Percentiles rank a stretch among this genome's conserved stretches.
Evolutionary conservation across 2,329 filamentous ascomycete species (phyloP).

Genomic region (Aspergillus calidoustus): DNA sequence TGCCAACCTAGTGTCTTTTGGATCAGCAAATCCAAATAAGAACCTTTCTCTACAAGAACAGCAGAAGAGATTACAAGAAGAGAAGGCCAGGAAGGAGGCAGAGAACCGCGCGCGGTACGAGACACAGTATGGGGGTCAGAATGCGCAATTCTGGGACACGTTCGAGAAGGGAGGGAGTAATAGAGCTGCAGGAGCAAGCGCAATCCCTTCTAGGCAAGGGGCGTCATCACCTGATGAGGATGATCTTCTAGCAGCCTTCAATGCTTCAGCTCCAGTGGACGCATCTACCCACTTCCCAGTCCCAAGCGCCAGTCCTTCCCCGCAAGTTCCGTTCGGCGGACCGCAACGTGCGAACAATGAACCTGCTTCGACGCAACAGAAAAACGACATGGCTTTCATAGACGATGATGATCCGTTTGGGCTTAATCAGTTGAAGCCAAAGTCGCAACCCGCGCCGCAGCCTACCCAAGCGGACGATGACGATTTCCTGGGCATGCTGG

Average conservation of each 20-base stretch:
- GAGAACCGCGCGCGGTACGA: conserved; percentile 74
- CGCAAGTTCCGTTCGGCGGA: conserved; percentile 25
- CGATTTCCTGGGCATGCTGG: conserved; percentile 66
- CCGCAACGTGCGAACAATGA: conserved; percentile 20
- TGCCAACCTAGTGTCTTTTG: conserved; percentile 67
- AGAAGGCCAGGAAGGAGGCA: conserved; percentile 74
- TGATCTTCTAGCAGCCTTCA: conserved; percentile 66
- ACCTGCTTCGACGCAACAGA: conserved; percentile 22
- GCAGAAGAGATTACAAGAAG: conserved; percentile 73
- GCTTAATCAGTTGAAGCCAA: conserved; percentile 66
- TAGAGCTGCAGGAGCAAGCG: conserved; percentile 44
- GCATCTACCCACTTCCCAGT: conserved; percentile 62
- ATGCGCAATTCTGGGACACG: conserved; percentile 75
- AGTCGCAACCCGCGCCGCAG: conserved; percentile 53
- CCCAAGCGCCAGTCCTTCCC: conserved; percentile 43
- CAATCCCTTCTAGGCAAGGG: conserved; percentile 49
- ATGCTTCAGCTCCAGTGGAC: conserved; percentile 62
- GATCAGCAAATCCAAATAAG: conserved; percentile 54
- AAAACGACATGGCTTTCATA: conserved; percentile 44
- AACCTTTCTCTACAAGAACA: conserved; percentile 71
- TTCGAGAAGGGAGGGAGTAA: conserved; percentile 63
- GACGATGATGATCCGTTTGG: conserved; percentile 84
- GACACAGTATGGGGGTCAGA: conserved; percentile 71
- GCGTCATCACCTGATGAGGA: conserved; percentile 59
- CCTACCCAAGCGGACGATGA: conserved; percentile 57